Conservation (phyloP, 1,139 yeast species). For the Suhomyces terraborum region DNA sequence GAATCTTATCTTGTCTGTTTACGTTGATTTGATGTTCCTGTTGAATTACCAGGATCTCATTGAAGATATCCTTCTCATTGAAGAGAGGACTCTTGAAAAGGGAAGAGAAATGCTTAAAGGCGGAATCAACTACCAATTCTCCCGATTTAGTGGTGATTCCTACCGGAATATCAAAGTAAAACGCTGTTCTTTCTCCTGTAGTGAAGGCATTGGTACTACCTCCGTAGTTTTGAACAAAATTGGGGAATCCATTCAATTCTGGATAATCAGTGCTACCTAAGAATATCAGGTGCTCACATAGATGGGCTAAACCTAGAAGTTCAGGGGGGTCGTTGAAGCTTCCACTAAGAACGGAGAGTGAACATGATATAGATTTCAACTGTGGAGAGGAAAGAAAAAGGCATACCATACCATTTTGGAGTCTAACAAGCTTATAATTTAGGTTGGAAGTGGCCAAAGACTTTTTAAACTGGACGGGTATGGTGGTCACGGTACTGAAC, state of each 20-base stretch:
- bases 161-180: slow-evolving; percentile 59
- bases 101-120: slow-evolving; percentile 53
- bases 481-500: neutral
- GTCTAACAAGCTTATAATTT: slow-evolving; percentile 43
- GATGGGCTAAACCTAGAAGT: slow-evolving; percentile 66
- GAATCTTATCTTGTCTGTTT: slow-evolving; percentile 41
- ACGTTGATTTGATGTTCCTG: slow-evolving; percentile 63
- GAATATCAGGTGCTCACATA: slow-evolving; percentile 70
- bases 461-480: slow-evolving; percentile 14
- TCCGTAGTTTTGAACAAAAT: slow-evolving; percentile 45
- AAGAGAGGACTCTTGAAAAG: slow-evolving; percentile 55
- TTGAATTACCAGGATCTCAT: slow-evolving; percentile 61
- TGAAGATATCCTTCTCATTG: slow-evolving; percentile 37
- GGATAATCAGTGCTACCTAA: slow-evolving; percentile 60
- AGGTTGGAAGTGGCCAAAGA: slow-evolving; percentile 38
- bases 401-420: slow-evolving; percentile 55
- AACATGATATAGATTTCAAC: slow-evolving; percentile 44
- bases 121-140: slow-evolving; percentile 42
- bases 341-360: slow-evolving; percentile 60
- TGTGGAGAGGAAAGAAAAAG: slow-evolving; percentile 61
- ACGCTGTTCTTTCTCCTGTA: slow-evolving; percentile 63
- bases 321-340: slow-evolving; percentile 61
- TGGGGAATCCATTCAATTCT: slow-evolving; percentile 46
- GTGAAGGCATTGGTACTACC: slow-evolving; percentile 69
- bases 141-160: slow-evolving; percentile 24